Evolutionary conservation across 768 basidiomycete species (phyloP).

Genomic region (Tylopilus subfusipes): DNA sequence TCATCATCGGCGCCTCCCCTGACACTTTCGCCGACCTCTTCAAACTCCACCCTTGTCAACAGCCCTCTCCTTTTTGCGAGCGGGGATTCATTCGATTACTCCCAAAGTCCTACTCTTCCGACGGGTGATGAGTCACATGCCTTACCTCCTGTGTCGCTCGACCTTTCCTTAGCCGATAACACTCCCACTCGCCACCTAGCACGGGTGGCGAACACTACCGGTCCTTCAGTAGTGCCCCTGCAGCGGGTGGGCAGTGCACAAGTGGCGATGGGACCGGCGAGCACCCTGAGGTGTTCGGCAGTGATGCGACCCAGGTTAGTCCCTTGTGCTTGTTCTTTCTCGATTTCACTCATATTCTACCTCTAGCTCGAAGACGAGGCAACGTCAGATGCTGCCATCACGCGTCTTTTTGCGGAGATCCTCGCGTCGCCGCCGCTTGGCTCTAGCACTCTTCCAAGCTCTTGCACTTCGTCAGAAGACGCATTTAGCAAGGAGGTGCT

Average conservation of each 20-base stretch:
- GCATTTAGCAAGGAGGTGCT: conserved; percentile 24
- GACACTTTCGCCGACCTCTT: conserved; percentile 41
- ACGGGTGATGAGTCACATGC: conserved; percentile 30
- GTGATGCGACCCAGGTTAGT: conserved; percentile 36
- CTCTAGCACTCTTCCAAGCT: conserved; percentile 31
- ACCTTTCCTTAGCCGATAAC: conserved; percentile 34
- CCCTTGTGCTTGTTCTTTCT: conserved; percentile 15
- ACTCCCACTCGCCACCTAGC: conserved; percentile 94
- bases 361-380: conserved; percentile 48
- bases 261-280: conserved; percentile 27
- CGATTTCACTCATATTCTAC: conserved; percentile 17
- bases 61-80: conserved; percentile 27
- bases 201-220: conserved; percentile 87
- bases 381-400: conserved; percentile 38
- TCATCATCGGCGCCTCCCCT: conserved; percentile 34
- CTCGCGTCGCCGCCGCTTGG: conserved; percentile 33
- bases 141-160: conserved; percentile 24
- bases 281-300: conserved; percentile 14
- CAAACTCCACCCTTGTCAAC: conserved; percentile 39
- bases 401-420: conserved; percentile 34
- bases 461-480: conserved; percentile 34
- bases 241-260: conserved; percentile 77
- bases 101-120: conserved; percentile 37
- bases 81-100: conserved; percentile 30
- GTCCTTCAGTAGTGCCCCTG: conserved; percentile 68